Evolutionary conservation across 768 basidiomycete genomes (phyloP).

Genomic region (Tephrocybe sp.): DNA sequence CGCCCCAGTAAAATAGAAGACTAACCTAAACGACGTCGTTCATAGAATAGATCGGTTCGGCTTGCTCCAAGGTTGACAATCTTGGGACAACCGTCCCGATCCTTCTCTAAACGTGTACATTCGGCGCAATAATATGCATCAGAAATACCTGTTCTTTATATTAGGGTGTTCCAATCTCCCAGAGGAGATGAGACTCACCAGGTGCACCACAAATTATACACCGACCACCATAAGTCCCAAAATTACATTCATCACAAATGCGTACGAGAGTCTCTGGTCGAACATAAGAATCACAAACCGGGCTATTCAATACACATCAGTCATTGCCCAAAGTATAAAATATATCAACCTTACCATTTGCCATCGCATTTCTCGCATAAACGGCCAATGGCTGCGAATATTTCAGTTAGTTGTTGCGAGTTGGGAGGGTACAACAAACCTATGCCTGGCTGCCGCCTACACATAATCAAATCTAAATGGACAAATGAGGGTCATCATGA

Average conservation of each 20-base stretch:
- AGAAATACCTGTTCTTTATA: slow-evolving; percentile 70
- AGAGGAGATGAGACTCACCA: slow-evolving; percentile 46
- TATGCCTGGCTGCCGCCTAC: slow-evolving; percentile 95
- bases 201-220: slow-evolving; percentile 98
- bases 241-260: slow-evolving; percentile 99
- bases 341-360: slow-evolving; percentile 73
- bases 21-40: slow-evolving; percentile 79
- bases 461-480: slow-evolving; percentile 90
- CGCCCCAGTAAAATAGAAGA: slow-evolving; percentile 1
- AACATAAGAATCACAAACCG: slow-evolving; percentile 98
- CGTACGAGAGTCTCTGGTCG: slow-evolving; percentile 96
- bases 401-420: slow-evolving; percentile 6
- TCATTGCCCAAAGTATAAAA: not conserved
- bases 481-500: slow-evolving; percentile 6
- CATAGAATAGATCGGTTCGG: slow-evolving; percentile 90
- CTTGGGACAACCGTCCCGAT: slow-evolving; percentile 97
- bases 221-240: slow-evolving; percentile 94
- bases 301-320: slow-evolving; percentile 44
- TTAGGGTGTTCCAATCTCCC: not conserved
- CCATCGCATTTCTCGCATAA: slow-evolving; percentile 99
- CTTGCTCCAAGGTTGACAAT: slow-evolving; percentile 96
- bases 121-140: slow-evolving; percentile 99
- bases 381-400: slow-evolving; percentile 83
- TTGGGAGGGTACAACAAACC: slow-evolving; percentile 46
- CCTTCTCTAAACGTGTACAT: slow-evolving; percentile 95